Base-by-base conservation (phyloP, 495 filamentous ascomycete genomes). In the Neurospora tetrasperma region DNA sequence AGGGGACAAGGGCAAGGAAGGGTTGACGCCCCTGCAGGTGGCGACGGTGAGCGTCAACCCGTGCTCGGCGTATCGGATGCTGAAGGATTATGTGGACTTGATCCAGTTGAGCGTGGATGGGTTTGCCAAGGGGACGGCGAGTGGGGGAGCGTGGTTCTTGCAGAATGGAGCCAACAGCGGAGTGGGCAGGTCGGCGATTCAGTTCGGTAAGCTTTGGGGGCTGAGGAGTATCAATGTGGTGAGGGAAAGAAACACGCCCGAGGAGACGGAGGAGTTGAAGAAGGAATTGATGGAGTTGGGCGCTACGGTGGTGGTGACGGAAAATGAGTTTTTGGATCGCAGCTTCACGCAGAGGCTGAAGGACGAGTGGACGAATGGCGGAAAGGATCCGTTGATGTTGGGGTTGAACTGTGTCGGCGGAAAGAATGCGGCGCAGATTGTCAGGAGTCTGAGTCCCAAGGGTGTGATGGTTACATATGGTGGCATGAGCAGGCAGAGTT, bases 401-500 rank as follows among this genome's bases (percentile, higher is more conserved):
- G 96, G 89, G 0, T 80, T 99, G 66, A 98, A 99, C 78, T 99
- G 96, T 78, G 96, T 99, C 0, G 96, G 96, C n/a, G 96, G 96
- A 1, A 92, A 93, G 79, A 87, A 89, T 44, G 92, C 93, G 5
- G 87, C 88, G 38, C 86, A 89, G 2, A 81, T 98, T 75, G 91
- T 93, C 6, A 90, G 90, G 79, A 83, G 85, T 2, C 83, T 99
- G 38, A 84, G 85, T 3, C 82, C 85, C 0, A 87, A 88, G 20
- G 93, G 88, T 3, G 88, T 91, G 68, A 85, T 98, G 82, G 93
- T 98, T 41, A 97, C 95, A 39, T 99, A 99, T 78, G 96, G 96
- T 40, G 96, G 92, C 23, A 99, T 99, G 96, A 88, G 90, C 46
- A 90, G 92, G 76, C 89, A 95, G 83, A 93, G 94, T 1, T 86